phyloP scores from a whole-genome alignment of 371 early-diverging fungal species.

The Mucor saturninus region DNA sequence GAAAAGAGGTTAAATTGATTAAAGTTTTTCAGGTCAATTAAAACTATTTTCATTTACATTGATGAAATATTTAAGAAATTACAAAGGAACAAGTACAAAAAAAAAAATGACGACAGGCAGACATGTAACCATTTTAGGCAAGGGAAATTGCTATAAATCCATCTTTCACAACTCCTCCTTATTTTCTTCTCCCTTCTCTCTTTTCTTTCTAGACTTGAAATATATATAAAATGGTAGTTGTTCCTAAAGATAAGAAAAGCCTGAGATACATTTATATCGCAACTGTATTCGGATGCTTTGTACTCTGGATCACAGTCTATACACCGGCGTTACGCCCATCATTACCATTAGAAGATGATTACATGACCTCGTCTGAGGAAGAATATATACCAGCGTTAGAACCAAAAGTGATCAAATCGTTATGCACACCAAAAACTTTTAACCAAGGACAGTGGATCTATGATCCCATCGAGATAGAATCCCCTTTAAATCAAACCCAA shows the following conservation, averaged over 20 bases:
- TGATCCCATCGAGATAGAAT: slow-evolving; percentile 20
- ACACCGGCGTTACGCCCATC: background rate
- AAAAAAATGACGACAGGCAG: too few species aligned
- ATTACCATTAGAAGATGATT: background rate
- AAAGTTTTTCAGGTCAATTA: too few species aligned
- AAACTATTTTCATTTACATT: too few species aligned
- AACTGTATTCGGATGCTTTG: slow-evolving; percentile 6
- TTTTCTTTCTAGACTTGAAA: too few species aligned
- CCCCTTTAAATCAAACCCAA: slow-evolving; percentile 18
- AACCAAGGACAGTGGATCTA: slow-evolving; percentile 46
- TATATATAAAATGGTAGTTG: too few species aligned
- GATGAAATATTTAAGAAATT: too few species aligned
- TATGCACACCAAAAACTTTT: slow-evolving; percentile 41
- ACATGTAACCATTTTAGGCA: background rate
- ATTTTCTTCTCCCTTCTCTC: background rate
- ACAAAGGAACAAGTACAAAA: too few species aligned
- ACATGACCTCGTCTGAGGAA: background rate
- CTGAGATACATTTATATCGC: slow-evolving; percentile 10
- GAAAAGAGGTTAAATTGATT: too few species aligned
- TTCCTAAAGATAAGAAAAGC: background rate
- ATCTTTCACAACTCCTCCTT: background rate
- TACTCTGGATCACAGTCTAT: slow-evolving; percentile 22
- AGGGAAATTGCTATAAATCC: background rate
- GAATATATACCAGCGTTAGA: background rate
- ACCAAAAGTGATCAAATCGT: background rate